These are phyloP conservation scores for Lophium mytilinum DNA, from an alignment of 495 filamentous ascomycete genomes.

Conservation along the genomic window DNA sequence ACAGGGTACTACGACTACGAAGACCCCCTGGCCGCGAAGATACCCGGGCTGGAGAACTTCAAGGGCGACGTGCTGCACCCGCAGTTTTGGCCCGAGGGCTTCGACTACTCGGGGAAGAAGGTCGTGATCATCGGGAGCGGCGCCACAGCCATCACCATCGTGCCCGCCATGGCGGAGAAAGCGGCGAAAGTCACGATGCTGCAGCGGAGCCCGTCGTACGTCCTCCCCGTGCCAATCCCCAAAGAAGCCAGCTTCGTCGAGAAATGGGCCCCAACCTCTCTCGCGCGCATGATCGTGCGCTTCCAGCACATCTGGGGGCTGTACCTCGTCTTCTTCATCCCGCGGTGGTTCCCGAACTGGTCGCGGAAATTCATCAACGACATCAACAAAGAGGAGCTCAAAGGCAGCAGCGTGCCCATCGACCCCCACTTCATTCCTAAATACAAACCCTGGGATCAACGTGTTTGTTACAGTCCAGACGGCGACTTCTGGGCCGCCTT, in stretches of 20 bases:
- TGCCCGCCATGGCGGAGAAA: slow-evolving; percentile 18
- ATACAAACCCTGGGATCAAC: slow-evolving; percentile 69
- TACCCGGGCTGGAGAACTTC: slow-evolving; percentile 53
- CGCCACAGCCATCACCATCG: slow-evolving; percentile 25
- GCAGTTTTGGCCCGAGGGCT: slow-evolving; percentile 49
- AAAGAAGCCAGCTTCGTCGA: slow-evolving; percentile 37
- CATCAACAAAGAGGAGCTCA: slow-evolving; percentile 43
- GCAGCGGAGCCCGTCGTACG: slow-evolving; percentile 24
- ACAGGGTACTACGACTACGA: slow-evolving; percentile 28
- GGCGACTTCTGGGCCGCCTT: slow-evolving; percentile 65
- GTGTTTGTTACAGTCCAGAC: slow-evolving; percentile 61
- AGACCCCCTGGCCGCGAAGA: slow-evolving; percentile 37
- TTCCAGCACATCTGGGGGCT: slow-evolving; percentile 41
- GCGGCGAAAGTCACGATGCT: slow-evolving; percentile 24
- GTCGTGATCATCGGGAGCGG: slow-evolving; percentile 26
- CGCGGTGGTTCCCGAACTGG: slow-evolving; percentile 46
- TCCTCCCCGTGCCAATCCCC: slow-evolving; percentile 12
- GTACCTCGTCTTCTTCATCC: slow-evolving; percentile 46
- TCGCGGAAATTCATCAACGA: slow-evolving; percentile 41
- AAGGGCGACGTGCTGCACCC: slow-evolving; percentile 50
- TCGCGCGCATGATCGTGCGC: slow-evolving; percentile 37
- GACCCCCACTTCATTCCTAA: slow-evolving; percentile 63
- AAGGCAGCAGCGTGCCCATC: slow-evolving; percentile 41
- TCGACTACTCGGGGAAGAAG: slow-evolving; percentile 25
- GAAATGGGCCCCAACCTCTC: slow-evolving; percentile 34